A percentile compares a stretch with the other conserved stretches of the same genome.
Evolutionary conservation across 78 protist species (phyloP).

Genomic region (Monosiga brevicollis): DNA sequence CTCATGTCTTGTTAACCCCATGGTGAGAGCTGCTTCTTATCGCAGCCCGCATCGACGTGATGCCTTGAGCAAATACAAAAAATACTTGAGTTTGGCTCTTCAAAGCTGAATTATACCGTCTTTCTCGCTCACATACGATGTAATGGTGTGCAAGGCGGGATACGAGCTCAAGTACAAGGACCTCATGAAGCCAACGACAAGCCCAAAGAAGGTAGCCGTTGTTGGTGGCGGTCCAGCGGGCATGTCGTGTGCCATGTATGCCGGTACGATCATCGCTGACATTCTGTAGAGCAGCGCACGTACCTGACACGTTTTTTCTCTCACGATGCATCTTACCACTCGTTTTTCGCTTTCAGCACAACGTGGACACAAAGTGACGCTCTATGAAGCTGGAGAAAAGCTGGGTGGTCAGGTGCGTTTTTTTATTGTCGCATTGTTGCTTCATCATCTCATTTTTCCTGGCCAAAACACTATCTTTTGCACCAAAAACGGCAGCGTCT

Average conservation of each 20-base stretch:
- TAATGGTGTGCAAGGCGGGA: background rate
- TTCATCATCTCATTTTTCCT: background rate
- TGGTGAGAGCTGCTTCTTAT: slow-evolving; percentile 22
- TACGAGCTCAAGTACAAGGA: background rate
- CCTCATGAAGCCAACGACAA: background rate
- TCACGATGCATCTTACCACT: too few species aligned
- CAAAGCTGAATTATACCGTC: background rate
- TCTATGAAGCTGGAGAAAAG: slow-evolving; percentile 17
- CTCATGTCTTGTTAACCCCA: slow-evolving; percentile 50
- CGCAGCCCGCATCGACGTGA: background rate
- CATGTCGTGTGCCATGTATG: slow-evolving; percentile 14
- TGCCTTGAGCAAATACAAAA: background rate
- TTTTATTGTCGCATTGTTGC: background rate
- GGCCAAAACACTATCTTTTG: background rate
- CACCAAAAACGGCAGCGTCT: background rate
- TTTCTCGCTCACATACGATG: background rate
- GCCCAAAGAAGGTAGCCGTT: slow-evolving; percentile 21
- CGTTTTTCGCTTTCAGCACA: too few species aligned
- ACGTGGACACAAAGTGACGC: slow-evolving; percentile 40
- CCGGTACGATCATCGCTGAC: too few species aligned
- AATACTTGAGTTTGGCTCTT: background rate
- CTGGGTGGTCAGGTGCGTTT: slow-evolving; percentile 50
- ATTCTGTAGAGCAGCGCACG: too few species aligned
- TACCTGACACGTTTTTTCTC: too few species aligned
- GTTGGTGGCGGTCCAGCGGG: slow-evolving; percentile 65